A percentile compares a stretch with the other conserved stretches of the same genome.
phyloP scores from a whole-genome alignment of 2,329 filamentous ascomycete species.

The Akanthomyces uredinophilus region DNA sequence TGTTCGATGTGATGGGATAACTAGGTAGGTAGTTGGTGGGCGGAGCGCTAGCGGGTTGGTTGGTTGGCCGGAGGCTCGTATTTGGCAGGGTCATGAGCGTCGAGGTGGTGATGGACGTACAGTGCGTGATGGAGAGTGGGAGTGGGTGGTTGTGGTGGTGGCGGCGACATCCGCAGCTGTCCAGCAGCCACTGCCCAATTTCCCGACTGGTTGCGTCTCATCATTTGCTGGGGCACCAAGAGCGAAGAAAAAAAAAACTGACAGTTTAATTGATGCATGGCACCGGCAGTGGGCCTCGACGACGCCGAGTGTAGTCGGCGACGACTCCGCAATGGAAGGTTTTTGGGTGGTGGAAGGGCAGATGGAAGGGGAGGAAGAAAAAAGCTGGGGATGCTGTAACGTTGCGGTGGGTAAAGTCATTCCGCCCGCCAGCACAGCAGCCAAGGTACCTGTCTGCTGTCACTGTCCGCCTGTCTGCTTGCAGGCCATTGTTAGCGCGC shows the following conservation, averaged over 20 bases:
- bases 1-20: background rate
- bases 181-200: background rate
- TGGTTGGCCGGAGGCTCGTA: constrained; percentile 9
- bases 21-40: no score
- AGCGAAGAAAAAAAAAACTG: background rate
- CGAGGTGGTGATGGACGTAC: constrained; percentile 3
- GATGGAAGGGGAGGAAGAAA: background rate
- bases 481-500: background rate
- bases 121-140: background rate
- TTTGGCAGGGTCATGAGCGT: constrained; percentile 5
- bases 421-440: background rate
- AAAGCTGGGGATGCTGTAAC: constrained; percentile 21
- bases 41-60: constrained; percentile 15
- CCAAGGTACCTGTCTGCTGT: no score
- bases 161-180: background rate
- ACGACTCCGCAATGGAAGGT: background rate
- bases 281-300: background rate
- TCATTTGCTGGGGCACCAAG: background rate
- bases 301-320: background rate
- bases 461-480: no score
- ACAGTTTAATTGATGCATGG: no score
- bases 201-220: constrained; percentile 1
- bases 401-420: constrained; percentile 19
- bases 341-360: background rate
- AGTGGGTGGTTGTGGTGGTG: background rate